Base-by-base conservation (phyloP, 805 yeast genomes). In the Candida tammaniensis region DNA sequence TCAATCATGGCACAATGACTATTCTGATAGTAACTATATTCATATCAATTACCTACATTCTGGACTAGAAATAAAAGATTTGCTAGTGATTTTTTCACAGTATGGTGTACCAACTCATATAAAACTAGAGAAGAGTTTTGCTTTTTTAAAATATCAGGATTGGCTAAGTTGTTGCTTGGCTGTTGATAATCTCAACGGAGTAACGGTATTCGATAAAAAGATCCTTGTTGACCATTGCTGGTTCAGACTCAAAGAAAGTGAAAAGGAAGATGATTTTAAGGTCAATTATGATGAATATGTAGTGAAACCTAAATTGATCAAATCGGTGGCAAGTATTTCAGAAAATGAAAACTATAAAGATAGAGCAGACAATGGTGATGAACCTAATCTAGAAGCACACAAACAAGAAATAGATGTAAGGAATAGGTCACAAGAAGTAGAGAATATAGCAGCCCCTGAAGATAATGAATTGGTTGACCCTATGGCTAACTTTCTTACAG, bases 1-100 rank as follows among this genome's bases (percentile, higher is more conserved):
- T 4, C 86, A 83, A 0, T 87, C 96, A 5, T 91, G 98, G 98
- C 98, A 91, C 54, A 70, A 77, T 40, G 95, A 89, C 45, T 87
- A 80, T 51, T 63, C 62, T 16, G 89, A 87, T 43, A 74, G 91
- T 0, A 79, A 91, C 1, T 87, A 80, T 52, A 67, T 89, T 1
- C 84, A 68, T 49, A 78, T 91, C n/a, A 91, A 95, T 1, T 77
- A 81, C 4, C 55, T 91, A 8, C 80, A 87, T 7, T 59, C 51
- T 11, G 75, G 76, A 20, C 54, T 87, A 17, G 77, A 76, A 7
- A 96, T 87, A 52, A 78, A 79, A 30, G 97, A 91, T 52, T 56
- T 91, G 0, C 49, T 88, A 5, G 72, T 78, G 0, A 75, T 89
- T 20, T 91, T 91, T 54, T 83, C 95, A 2, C 97, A 91, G 51